Evolutionary conservation across 257 asterid species (phyloP).

Genomic region (Lycium barbarum): DNA sequence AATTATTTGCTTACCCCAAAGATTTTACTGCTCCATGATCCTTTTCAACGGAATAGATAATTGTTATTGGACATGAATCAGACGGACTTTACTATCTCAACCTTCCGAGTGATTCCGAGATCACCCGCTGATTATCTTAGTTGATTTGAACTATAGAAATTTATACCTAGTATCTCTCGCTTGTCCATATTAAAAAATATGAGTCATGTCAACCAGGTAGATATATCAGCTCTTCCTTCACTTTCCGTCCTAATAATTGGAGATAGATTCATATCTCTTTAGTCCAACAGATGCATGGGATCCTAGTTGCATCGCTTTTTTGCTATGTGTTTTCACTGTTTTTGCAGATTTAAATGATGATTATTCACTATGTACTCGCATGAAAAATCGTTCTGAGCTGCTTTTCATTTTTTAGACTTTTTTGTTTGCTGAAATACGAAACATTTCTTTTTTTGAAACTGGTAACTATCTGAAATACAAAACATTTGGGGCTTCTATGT

Average conservation of each 20-base stretch:
- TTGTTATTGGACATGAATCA: not conserved
- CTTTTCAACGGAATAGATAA: not conserved
- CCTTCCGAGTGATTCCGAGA: not conserved
- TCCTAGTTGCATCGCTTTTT: not conserved
- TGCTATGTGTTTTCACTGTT: not conserved
- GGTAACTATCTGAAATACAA: too few species aligned
- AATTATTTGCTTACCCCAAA: conserved; percentile 7
- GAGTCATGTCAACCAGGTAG: not conserved
- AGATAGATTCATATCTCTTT: not conserved
- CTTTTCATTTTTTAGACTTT: not conserved
- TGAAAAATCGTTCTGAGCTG: not conserved
- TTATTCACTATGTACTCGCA: not conserved
- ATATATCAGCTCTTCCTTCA: not conserved
- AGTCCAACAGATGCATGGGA: not conserved
- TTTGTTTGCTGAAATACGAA: not conserved
- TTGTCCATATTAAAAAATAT: not conserved
- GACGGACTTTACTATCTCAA: not conserved
- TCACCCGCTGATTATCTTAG: not conserved
- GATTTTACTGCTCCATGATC: not conserved
- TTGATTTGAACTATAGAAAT: not conserved
- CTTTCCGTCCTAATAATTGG: conserved; percentile 10
- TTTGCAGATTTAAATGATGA: not conserved
- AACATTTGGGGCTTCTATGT: not conserved
- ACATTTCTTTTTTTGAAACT: too few species aligned
- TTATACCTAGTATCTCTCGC: not conserved